These are phyloP conservation scores for Penicillium rolfsii DNA, from an alignment of 2,329 filamentous ascomycete species.

Conservation along the genomic window DNA sequence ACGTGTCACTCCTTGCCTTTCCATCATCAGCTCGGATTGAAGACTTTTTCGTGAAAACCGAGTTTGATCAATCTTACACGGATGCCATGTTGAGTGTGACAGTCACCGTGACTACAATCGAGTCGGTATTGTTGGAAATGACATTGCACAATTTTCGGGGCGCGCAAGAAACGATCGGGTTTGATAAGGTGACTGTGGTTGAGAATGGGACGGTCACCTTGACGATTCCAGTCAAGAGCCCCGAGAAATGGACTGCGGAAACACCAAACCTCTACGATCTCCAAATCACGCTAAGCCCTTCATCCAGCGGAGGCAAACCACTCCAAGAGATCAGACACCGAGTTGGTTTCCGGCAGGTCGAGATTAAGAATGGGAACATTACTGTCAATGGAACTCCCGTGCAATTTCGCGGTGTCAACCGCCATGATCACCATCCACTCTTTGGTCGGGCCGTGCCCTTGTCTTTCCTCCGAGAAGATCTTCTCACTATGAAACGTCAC, in stretches of 20 bases:
- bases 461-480: constrained; percentile 64
- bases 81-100: background rate
- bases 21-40: background rate
- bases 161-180: background rate
- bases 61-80: background rate
- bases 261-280: constrained; percentile 64
- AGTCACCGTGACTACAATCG: background rate
- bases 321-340: background rate
- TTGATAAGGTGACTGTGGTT: background rate
- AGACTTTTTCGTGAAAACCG: background rate
- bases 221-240: constrained; percentile 49
- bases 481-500: constrained; percentile 66
- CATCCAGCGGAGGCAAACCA: constrained; percentile 25
- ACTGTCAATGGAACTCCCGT: constrained; percentile 65
- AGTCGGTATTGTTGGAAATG: background rate
- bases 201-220: constrained; percentile 31
- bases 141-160: background rate
- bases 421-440: constrained; percentile 70
- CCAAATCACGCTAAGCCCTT: constrained; percentile 19
- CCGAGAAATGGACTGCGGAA: constrained; percentile 70
- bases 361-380: constrained; percentile 40
- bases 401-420: constrained; percentile 66
- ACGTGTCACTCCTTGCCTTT: background rate
- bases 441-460: constrained; percentile 66
- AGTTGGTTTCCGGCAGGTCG: constrained; percentile 2